A percentile compares a stretch with the other conserved stretches of the same genome.
phyloP scores from a whole-genome alignment of 441 rosid species.

The Daphne laureola region DNA sequence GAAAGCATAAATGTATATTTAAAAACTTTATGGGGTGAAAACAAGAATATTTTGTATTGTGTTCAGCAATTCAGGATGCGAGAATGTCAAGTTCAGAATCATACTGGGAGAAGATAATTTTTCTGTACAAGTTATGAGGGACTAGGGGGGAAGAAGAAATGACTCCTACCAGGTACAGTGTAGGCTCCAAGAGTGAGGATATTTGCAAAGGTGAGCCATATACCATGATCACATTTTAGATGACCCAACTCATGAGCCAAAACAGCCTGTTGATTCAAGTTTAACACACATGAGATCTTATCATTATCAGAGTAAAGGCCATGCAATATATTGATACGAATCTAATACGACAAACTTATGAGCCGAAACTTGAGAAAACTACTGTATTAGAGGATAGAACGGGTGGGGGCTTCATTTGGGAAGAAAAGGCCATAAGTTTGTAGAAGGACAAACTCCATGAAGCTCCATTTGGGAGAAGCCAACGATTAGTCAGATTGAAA shows the following conservation, averaged over 20 bases:
- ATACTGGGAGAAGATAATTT: too few species aligned
- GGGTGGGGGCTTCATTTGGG: background rate
- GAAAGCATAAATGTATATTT: too few species aligned
- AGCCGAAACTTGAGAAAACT: background rate
- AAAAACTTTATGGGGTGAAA: too few species aligned
- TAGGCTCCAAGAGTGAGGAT: constrained; percentile 87
- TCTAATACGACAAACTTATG: background rate
- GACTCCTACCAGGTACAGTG: constrained; percentile 65
- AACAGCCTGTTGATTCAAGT: constrained; percentile 50
- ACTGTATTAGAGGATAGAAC: background rate
- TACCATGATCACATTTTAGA: constrained; percentile 93
- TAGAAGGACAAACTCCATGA: background rate
- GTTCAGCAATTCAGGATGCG: too few species aligned
- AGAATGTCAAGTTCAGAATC: too few species aligned
- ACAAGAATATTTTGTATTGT: too few species aligned
- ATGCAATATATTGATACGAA: background rate
- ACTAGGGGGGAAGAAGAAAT: too few species aligned
- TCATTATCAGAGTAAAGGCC: constrained; percentile 1
- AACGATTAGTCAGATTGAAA: background rate
- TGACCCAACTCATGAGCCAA: constrained; percentile 96
- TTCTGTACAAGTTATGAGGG: too few species aligned
- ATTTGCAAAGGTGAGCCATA: constrained; percentile 95
- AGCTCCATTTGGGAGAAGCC: background rate
- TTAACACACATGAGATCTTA: constrained; percentile 19
- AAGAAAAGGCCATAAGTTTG: background rate